phyloP scores from a whole-genome alignment of 2,329 filamentous ascomycete species.

The Aspergillus fructus region DNA sequence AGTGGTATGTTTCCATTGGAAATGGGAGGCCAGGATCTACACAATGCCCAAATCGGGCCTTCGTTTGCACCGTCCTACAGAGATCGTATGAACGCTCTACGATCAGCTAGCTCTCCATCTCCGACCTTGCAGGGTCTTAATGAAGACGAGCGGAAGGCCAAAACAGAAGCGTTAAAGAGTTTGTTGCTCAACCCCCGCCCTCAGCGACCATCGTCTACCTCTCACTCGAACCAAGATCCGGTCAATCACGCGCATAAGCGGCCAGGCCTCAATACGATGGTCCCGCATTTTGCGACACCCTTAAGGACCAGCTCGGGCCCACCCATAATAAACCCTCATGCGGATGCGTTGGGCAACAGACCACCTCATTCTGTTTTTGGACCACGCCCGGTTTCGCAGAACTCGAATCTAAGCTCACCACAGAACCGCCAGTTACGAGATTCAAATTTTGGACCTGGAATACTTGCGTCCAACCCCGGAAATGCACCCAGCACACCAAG shows the following conservation, averaged over 20 bases:
- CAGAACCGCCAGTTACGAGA: conserved; percentile 27
- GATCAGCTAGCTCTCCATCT: conserved; percentile 36
- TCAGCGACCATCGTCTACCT: conserved; percentile 35
- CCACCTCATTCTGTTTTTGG: conserved; percentile 18
- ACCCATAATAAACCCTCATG: conserved; percentile 24
- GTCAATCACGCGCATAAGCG: conserved; percentile 20
- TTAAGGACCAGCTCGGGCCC: conserved; percentile 36
- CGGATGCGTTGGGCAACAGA: conserved; percentile 16
- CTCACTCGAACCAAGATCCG: conserved; percentile 24
- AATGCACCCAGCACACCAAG: conserved; percentile 10
- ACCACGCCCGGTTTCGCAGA: conserved; percentile 22
- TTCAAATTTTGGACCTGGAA: conserved; percentile 33
- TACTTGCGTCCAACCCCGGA: conserved; percentile 24
- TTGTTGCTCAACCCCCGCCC: conserved; percentile 44
- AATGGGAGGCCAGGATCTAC: conserved; percentile 59
- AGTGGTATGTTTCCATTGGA: conserved; percentile 67
- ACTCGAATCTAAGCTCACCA: conserved; percentile 23
- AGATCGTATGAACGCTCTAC: conserved; percentile 46
- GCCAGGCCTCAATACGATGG: conserved; percentile 16
- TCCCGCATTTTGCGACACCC: conserved; percentile 33
- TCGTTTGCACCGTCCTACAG: conserved; percentile 63
- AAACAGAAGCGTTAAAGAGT: conserved; percentile 47
- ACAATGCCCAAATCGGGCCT: conserved; percentile 58
- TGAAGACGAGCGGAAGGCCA: conserved; percentile 43
- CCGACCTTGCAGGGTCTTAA: conserved; percentile 27